Evolutionary conservation across 257 asterid genomes (phyloP).

Genomic region (Leonotis leonurus): DNA sequence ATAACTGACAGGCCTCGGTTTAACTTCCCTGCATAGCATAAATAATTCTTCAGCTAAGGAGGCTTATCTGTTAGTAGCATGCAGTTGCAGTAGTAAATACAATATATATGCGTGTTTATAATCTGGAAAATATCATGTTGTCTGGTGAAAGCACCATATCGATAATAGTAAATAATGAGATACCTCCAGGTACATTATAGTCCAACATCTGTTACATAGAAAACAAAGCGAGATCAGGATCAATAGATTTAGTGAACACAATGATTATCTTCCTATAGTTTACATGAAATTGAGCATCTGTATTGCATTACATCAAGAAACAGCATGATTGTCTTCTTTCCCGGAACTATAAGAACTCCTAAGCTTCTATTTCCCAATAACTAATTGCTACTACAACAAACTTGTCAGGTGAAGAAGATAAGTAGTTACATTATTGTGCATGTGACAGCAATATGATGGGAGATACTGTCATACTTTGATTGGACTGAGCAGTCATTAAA

Average conservation of each 20-base stretch:
- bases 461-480: background rate
- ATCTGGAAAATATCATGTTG: background rate
- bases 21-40: slow-evolving; percentile 64
- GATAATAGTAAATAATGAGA: slow-evolving; percentile 4
- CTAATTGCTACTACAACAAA: background rate
- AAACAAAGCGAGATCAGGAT: slow-evolving; percentile 20
- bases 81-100: background rate
- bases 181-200: slow-evolving; percentile 97
- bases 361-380: background rate
- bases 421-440: no score
- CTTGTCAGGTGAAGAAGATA: background rate
- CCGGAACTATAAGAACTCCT: background rate
- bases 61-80: background rate
- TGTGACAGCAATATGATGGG: background rate
- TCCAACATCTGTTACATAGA: slow-evolving; percentile 76
- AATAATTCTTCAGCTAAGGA: slow-evolving; percentile 1
- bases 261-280: background rate
- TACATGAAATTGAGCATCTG: background rate
- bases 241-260: background rate
- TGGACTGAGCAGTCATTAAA: background rate
- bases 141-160: background rate
- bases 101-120: no score
- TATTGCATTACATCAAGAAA: background rate
- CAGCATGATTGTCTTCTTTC: background rate
- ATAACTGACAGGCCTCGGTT: slow-evolving; percentile 90